Base-by-base conservation (phyloP, 202 grass and related monocot species). In the Panicum hallii region DNA sequence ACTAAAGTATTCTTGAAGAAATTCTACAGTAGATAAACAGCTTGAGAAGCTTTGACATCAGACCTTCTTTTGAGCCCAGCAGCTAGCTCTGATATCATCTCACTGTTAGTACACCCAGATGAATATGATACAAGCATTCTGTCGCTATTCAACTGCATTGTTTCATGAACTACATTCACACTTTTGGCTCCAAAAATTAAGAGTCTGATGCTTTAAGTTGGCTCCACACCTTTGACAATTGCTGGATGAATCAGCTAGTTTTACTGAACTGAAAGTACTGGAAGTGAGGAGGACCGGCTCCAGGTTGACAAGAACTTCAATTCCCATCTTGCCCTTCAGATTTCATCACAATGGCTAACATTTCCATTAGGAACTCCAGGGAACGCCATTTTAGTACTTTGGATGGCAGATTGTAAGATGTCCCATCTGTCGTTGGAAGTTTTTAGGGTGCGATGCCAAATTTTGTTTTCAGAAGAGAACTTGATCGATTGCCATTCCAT, bases 251-350 rank as follows among this genome's bases (percentile, higher is more conserved):
- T 34, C 43, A 20, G 7, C 7, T 20, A 63, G 42, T 14, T 36
- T 48, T 44, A 48, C 28, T 60, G 45, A 22, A 16, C 22, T 38
- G 6, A 10, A 38, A 72, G 76, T 58, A 41, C 4, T 79, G 47
- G 56, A 78, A n/a, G 5, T 2, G 12, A 6, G 20, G 8, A 55
- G 17, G 11, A 53, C 7, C 11, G 72, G n/a, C 20, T 84, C 17
- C 38, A 52, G 69, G 60, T 12, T 23, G 12, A 74, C 8, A 65
- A 44, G 63, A 15, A 76, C 48, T 68, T 22, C n/a, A 42, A 30
- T 77, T 13, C 43, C 53, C 53, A 70, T 82, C 55, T 63, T 49
- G 16, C n/a, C 65, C 79, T 58, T 81, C 65, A 70, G 52, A 70
- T 82, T 64, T 67, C 42, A 87, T 76, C 4, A 6, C 28, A 61